Evolutionary conservation across 306 rosid genomes (phyloP), one percentile per base, ranked within the genome.

Genomic region (Vigna nakashimae): DNA sequence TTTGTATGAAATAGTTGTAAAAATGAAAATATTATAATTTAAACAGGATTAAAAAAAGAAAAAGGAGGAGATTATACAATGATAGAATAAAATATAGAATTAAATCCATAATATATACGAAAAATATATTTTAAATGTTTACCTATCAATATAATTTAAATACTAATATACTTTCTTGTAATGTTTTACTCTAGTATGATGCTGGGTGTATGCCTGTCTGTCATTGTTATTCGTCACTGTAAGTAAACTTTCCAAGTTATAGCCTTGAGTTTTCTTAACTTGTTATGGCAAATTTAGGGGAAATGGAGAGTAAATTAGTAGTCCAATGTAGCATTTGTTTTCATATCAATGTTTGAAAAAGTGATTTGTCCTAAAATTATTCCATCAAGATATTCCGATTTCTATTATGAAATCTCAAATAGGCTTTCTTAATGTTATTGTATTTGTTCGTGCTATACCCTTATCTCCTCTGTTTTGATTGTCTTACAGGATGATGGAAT

Each of bases 401-500:
- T 38, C 38, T 18, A 50, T 51, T 13, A 56, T 59, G 74, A 84
- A 76, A 9, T 72, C 40, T 20, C 8, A 59, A 51, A 66, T 43
- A 65, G 58, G 58, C 4, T 67, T 79, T 42, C 14, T 65, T 18
- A 51, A 45, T 78, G 28, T 55, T 78, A 51, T 20, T 62, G 64
- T 68, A 48, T 46, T 17, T 34, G 14, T 69, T 65, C 17, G 32
- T 38, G 51, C 56, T 51, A 69, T 17, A 73, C 16, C 9, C 50
- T 36, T 71, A 67, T 57, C 65, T 65, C 38, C 49, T 67, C 18
- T 60, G 68, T 43, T 82, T 71, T 65, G 59, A 71, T 66, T 82
- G 58, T 75, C 66, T 57, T 30, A 43, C 84, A 87, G 90, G 88
- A 82, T 57, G 88, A 71, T 84, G 90, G 90, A 82, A 77, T 87